Percentiles rank a stretch among this genome's conserved stretches.
phyloP scores from a whole-genome alignment of 768 basidiomycete genomes.

The Hypsizygus marmoreus region DNA sequence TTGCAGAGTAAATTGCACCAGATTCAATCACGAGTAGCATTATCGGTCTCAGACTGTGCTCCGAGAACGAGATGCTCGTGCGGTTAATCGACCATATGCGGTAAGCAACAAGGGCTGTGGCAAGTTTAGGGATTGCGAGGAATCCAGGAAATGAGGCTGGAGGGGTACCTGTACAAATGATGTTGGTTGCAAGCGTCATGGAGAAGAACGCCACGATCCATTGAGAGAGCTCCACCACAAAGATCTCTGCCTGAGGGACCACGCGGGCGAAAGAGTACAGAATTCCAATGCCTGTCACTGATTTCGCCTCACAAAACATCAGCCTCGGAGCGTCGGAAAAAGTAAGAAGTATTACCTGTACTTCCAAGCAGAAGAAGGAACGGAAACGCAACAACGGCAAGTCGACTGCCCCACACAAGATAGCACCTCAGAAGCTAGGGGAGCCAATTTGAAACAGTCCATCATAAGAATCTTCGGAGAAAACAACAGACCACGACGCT shows the following conservation, averaged over 20 bases:
- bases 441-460: not conserved
- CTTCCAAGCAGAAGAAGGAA: conserved; percentile 30
- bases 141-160: not conserved
- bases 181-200: conserved; percentile 36
- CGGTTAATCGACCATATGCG: conserved; percentile 37
- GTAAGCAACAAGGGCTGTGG: conserved; percentile 29
- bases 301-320: not conserved
- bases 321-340: not conserved
- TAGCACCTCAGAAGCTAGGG: conserved; percentile 16
- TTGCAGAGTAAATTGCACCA: conserved; percentile 37
- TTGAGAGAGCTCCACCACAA: conserved; percentile 30
- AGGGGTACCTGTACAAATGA: conserved; percentile 34
- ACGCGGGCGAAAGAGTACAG: conserved; percentile 32
- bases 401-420: conserved; percentile 31
- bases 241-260: conserved; percentile 29
- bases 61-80: conserved; percentile 21
- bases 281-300: conserved; percentile 31
- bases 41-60: conserved; percentile 29
- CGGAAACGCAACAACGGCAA: conserved; percentile 26
- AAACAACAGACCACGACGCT: conserved; percentile 31
- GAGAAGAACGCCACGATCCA: conserved; percentile 44
- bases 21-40: conserved; percentile 38
- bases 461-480: not conserved
- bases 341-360: conserved; percentile 21
- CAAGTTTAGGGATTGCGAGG: not conserved